Evolutionary conservation across 352 stramenopile genomes (phyloP).

Genomic region (Pythium brassicae): DNA sequence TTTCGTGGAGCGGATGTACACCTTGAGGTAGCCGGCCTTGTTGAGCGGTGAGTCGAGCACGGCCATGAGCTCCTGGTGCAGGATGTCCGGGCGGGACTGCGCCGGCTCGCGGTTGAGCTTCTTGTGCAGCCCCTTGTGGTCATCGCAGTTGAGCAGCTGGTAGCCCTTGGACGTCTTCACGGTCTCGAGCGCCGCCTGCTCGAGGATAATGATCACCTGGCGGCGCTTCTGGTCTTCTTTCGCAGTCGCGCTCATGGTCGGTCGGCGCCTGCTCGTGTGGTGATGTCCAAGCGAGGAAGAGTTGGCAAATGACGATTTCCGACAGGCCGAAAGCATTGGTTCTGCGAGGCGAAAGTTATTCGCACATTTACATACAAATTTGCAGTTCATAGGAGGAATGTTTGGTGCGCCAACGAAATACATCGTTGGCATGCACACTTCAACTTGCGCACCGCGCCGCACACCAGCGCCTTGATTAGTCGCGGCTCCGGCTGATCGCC

Average conservation of each 20-base stretch:
- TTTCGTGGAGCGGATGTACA: slow-evolving; percentile 96
- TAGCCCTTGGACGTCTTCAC: slow-evolving; percentile 99
- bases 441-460: too few relatives aligned
- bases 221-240: slow-evolving; percentile 78
- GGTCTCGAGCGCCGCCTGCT: slow-evolving; percentile 98
- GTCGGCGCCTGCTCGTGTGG: background rate
- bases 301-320: background rate
- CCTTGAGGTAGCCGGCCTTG: slow-evolving; percentile 97
- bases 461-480: too few relatives aligned
- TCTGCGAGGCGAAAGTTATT: too few relatives aligned
- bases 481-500: too few relatives aligned
- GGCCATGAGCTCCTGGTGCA: slow-evolving; percentile 98
- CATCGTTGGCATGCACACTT: too few relatives aligned
- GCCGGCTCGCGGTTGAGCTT: slow-evolving; percentile 96
- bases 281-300: background rate
- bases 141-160: slow-evolving; percentile 99
- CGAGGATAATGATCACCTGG: slow-evolving; percentile 96
- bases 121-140: slow-evolving; percentile 95
- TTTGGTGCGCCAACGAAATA: too few relatives aligned
- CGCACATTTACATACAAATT: too few relatives aligned
- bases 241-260: background rate
- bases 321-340: too few relatives aligned
- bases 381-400: too few relatives aligned
- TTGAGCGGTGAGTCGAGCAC: slow-evolving; percentile 99
- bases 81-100: slow-evolving; percentile 98